Base-by-base conservation (phyloP, 257 asterid genomes). In the Handroanthus guayacan region DNA sequence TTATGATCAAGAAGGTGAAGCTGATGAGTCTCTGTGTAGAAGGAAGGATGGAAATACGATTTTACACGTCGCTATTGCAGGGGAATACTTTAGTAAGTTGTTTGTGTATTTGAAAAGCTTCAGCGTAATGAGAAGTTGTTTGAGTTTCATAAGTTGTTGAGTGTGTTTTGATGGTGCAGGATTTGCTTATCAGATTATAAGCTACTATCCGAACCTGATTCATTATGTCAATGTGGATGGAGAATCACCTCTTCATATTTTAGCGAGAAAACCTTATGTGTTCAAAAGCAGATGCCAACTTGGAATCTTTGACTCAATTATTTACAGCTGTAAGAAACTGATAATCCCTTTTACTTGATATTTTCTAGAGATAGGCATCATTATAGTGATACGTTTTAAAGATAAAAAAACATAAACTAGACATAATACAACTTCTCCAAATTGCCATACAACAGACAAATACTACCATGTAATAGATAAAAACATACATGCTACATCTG, bases 211-310 rank as follows among this genome's bases (percentile, higher is more conserved):
- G 51, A 55, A n/a, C 12, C 80, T 85, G 54, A 79, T 79, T 9
- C 20, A 79, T 44, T 57, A 3, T 5, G 74, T 78, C 18, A 87
- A 89, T 25, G 60, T 34, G 31, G 81, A 84, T 3, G 93, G 93
- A 65, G 83, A 72, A 63, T 75, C 84, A 20, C 91, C 91, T 1
- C 88, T 88, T 65, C 91, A 84, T 75, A 17, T 79, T 68, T 85
- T 88, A 38, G 89, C 88, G 16, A 86, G 77, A 79, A 86, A 82
- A 83, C 88, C 93, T 2, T 78, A 58, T 58, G 57, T 79, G 17
- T 88, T 88, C 82, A 17, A n/a, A 51, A 83, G 91, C 84, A 79
- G 86, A 68, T 77, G 51, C 77, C 67, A 74, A 11, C 74, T 83
- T 48, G 67, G 87, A 72, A 50, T 57, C 65, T 76, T 34, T 16